Conservation (phyloP, 306 rosid species). For the Casuarina equisetifolia region DNA sequence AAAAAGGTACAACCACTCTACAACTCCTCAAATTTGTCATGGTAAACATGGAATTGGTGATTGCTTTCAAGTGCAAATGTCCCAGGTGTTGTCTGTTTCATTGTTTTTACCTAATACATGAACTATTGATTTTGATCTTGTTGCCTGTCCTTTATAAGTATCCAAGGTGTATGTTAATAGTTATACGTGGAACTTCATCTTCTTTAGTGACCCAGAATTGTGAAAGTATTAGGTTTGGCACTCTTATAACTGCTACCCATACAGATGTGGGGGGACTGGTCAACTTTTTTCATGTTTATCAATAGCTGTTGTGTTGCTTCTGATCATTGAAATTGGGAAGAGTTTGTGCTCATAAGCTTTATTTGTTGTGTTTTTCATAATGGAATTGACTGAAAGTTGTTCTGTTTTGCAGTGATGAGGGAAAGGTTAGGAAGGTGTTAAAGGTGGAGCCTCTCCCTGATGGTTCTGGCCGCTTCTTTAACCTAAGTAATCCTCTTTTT, state of each 20-base stretch:
- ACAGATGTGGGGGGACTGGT: not conserved
- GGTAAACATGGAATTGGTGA: not conserved
- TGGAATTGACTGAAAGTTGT: slow-evolving; percentile 13
- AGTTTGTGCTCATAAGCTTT: slow-evolving; percentile 4
- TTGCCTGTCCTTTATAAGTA: not conserved
- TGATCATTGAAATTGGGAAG: not conserved
- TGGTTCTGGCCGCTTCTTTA: slow-evolving; percentile 89
- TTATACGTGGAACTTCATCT: not conserved
- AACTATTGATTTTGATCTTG: not conserved
- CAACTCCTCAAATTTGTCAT: slow-evolving; percentile 5
- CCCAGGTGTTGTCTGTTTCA: not conserved
- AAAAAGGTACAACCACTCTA: slow-evolving; percentile 51
- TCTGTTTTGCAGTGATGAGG: slow-evolving; percentile 79
- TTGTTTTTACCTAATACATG: not conserved
- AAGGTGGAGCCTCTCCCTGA: slow-evolving; percentile 94
- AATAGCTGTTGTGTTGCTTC: not conserved
- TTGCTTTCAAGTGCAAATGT: not conserved
- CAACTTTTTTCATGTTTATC: not conserved
- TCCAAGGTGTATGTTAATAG: not conserved
- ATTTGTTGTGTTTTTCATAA: slow-evolving; percentile 2
- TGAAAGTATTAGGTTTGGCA: not conserved
- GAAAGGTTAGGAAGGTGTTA: slow-evolving; percentile 81
- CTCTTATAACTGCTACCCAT: slow-evolving; percentile 4
- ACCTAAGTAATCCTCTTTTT: slow-evolving; percentile 67
- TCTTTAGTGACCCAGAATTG: not conserved